Evolutionary conservation across 768 basidiomycete species (phyloP), one percentile per base, ranked within the genome.

Genomic region (Paxillus ammoniavirescens): DNA sequence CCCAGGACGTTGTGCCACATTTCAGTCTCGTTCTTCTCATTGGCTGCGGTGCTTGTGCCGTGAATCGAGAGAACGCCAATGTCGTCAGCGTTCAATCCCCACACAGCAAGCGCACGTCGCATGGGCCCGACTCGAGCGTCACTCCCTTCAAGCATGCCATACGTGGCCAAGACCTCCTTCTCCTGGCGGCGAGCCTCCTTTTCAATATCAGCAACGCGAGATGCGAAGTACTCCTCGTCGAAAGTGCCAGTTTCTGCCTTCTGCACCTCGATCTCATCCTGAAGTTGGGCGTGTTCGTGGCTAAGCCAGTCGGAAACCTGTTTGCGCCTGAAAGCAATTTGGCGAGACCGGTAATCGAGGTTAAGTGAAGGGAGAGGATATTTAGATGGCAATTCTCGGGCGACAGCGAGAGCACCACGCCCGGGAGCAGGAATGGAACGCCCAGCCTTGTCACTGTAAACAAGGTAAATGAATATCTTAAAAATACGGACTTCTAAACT

Each of bases 351-450:
- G 72, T 99, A 98, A 18, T 82, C 80, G 61, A 97, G 69, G 63
- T 91, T 84, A 55, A 99, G 86, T 52, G 89, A 82, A 5, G 88
- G 89, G 10, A 87, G 76, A 33, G 92, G 84, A 53, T 89, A 81
- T 64, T 89, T 87, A 2, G 89, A 82, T 8, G 86, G 78, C 42
- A 96, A 74, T 75, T 98, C 86, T 57, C 93, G 82, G 13, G 93
- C 97, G 52, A 95, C 84, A 9, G 86, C 83, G 37, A 99, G 82
- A 26, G 93, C 90, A 60, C 97, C 97, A 54, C 87, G 87, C 52
- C 97, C 97, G 46, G 97, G 97, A 55, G 97, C 97, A 42, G 97
- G 97, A 52, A 99, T 86, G 4, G 95, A 98, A 47, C 97, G 93
- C 15, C 97, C 97, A 55, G 97, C 96, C 75, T 99, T 99, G 78